Percentiles rank a stretch among this genome's conserved stretches.
phyloP scores from a whole-genome alignment of 2,329 filamentous ascomycete species.

The Hypoxylon rubiginosum region DNA sequence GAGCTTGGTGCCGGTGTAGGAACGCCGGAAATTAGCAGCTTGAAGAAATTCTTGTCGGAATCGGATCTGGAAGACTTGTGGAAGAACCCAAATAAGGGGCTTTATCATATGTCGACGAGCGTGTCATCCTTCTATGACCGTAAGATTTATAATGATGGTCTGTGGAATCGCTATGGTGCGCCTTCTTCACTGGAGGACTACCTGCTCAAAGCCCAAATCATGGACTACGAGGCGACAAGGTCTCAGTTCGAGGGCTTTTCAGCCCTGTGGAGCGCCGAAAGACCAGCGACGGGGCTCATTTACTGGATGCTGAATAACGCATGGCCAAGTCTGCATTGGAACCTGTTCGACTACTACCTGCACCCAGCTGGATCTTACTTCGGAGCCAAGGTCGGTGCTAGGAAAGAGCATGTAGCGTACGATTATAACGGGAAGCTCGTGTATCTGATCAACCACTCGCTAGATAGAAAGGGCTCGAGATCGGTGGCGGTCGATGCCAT shows the following conservation, averaged over 20 bases:
- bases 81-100: constrained; percentile 63
- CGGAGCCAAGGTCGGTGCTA: constrained; percentile 66
- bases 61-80: constrained; percentile 68
- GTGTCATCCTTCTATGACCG: constrained; percentile 68
- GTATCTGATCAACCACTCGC: constrained; percentile 68
- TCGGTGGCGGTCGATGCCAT: constrained; percentile 65
- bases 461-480: constrained; percentile 56
- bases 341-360: constrained; percentile 73
- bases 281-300: constrained; percentile 70
- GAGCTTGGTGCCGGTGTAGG: constrained; percentile 74
- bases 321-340: constrained; percentile 76
- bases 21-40: constrained; percentile 68
- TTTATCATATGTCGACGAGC: constrained; percentile 72
- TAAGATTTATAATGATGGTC: constrained; percentile 68
- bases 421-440: constrained; percentile 63
- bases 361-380: constrained; percentile 70
- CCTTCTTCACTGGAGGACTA: constrained; percentile 69
- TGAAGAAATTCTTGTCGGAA: constrained; percentile 66
- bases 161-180: constrained; percentile 66
- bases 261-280: constrained; percentile 61
- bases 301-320: constrained; percentile 78
- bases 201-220: constrained; percentile 70
- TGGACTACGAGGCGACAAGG: constrained; percentile 74
- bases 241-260: constrained; percentile 70
- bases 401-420: constrained; percentile 67